phyloP scores from a whole-genome alignment of 1,284 basidiomycete genomes.

The Coniferiporia weirii region DNA sequence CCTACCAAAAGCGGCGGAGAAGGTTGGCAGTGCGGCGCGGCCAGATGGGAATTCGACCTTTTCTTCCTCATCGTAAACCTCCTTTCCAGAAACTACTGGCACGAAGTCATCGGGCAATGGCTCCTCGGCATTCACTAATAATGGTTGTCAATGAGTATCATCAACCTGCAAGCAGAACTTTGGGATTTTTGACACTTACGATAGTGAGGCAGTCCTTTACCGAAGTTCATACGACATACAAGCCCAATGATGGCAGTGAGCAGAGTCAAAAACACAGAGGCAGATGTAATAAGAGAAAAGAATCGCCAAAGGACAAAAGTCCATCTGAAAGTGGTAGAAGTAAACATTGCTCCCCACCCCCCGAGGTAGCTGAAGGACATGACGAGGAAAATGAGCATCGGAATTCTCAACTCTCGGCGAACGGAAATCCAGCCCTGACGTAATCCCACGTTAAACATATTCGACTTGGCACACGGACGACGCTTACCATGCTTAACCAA shows the following conservation, averaged over 20 bases:
- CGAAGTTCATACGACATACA: conserved; percentile 67
- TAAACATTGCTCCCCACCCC: conserved; percentile 70
- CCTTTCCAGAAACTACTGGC: conserved; percentile 29
- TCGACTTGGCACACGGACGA: background rate
- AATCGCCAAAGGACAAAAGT: conserved; percentile 69
- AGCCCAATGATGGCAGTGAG: conserved; percentile 55
- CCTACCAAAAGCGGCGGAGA: conserved; percentile 43
- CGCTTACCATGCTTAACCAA: conserved; percentile 46
- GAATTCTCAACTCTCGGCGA: conserved; percentile 54
- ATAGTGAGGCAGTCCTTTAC: conserved; percentile 62
- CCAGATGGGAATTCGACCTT: conserved; percentile 62
- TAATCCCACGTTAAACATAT: conserved; percentile 16
- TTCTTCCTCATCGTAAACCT: conserved; percentile 40
- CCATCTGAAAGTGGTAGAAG: conserved; percentile 67
- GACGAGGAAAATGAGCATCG: conserved; percentile 58
- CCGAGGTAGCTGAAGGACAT: conserved; percentile 55
- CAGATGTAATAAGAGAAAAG: conserved; percentile 58
- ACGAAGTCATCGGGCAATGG: conserved; percentile 47
- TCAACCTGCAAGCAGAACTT: background rate
- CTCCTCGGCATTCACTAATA: conserved; percentile 52
- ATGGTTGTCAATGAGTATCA: conserved; percentile 11
- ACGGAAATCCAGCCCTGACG: conserved; percentile 68
- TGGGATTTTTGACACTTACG: conserved; percentile 41
- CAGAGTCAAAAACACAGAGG: conserved; percentile 54
- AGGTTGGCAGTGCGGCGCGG: conserved; percentile 49